These are phyloP conservation scores for Cercospora sesami DNA, from an alignment of 2,329 filamentous ascomycete species.

Conservation along the genomic window DNA sequence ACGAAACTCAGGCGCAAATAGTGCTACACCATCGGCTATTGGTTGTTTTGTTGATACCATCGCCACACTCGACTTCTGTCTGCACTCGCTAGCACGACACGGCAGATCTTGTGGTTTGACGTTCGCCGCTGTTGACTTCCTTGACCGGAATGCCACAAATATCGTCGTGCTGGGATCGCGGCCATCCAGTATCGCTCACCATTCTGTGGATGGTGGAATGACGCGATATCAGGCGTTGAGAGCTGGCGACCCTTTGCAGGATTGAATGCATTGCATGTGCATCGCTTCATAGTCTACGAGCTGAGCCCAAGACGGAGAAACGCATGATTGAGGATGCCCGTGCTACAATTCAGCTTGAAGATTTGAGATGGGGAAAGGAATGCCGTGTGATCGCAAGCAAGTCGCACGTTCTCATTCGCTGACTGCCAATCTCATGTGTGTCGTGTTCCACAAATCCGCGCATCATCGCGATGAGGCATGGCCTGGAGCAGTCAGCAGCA, in stretches of 20 bases:
- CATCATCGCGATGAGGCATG: slow-evolving; percentile 11
- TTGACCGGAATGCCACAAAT: background rate
- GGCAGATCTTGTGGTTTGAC: background rate
- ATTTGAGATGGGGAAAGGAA: background rate
- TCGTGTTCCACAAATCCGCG: background rate
- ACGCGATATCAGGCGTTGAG: background rate
- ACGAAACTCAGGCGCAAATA: background rate
- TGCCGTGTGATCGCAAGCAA: background rate
- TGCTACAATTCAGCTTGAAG: background rate
- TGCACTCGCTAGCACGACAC: background rate
- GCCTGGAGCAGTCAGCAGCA: slow-evolving; percentile 15
- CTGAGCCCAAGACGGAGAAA: background rate
- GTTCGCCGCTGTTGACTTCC: background rate
- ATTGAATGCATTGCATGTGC: slow-evolving; percentile 1
- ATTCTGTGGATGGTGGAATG: background rate
- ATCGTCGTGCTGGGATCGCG: background rate
- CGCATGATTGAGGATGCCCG: background rate
- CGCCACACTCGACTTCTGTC: background rate
- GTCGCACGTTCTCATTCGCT: background rate
- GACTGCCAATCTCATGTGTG: background rate
- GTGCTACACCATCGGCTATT: background rate
- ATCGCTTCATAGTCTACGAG: background rate
- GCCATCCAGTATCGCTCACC: background rate
- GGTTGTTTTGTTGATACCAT: background rate
- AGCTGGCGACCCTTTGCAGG: slow-evolving; percentile 1